Evolutionary conservation across 1,284 basidiomycete species (phyloP).

Genomic region (Malassezia yamatoensis): DNA sequence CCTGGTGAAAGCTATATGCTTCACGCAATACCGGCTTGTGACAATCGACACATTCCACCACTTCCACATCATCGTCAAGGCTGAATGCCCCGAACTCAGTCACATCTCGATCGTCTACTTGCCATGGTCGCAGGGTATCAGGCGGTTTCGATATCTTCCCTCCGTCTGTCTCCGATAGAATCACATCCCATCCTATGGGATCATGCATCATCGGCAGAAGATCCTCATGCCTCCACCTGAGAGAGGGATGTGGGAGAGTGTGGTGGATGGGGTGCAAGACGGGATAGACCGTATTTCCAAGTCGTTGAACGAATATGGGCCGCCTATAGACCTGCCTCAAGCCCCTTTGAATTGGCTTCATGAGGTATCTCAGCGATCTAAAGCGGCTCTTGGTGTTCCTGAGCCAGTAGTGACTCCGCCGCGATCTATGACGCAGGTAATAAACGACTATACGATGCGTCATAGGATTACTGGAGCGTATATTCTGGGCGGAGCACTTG

Average conservation of each 20-base stretch:
- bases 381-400: neutral
- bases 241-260: neutral
- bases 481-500: neutral
- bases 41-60: conserved; percentile 35
- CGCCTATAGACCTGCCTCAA: conserved; percentile 1
- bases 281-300: neutral
- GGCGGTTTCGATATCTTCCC: conserved; percentile 12
- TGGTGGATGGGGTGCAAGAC: neutral
- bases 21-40: conserved; percentile 29
- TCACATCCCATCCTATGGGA: conserved; percentile 10
- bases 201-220: neutral
- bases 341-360: neutral
- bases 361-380: neutral
- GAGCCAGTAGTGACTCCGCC: conserved; percentile 17
- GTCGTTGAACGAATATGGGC: conserved; percentile 10
- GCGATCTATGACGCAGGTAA: conserved; percentile 21
- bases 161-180: conserved; percentile 9
- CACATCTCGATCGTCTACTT: conserved; percentile 37
- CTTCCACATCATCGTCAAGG: conserved; percentile 34
- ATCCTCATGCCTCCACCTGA: no score
- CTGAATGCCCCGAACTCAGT: conserved; percentile 40
- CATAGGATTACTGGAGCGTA: conserved; percentile 14
- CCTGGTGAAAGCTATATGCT: conserved; percentile 29
- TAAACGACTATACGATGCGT: conserved; percentile 15
- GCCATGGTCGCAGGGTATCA: conserved; percentile 20